phyloP scores from a whole-genome alignment of 805 yeast genomes.

The Geotrichum ghanense region DNA sequence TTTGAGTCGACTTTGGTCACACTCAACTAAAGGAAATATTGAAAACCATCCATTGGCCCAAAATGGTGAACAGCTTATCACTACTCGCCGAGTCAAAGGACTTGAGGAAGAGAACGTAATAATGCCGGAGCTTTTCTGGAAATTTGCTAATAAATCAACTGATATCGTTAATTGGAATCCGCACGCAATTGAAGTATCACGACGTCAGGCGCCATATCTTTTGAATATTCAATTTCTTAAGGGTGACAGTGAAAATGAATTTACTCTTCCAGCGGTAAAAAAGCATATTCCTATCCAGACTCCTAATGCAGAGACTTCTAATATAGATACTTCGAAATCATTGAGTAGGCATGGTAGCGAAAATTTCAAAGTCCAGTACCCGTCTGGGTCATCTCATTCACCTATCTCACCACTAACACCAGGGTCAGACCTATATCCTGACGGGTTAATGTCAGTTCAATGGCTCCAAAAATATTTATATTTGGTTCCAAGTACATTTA shows the following conservation, averaged over 20 bases:
- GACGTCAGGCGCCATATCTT: slow-evolving; percentile 10
- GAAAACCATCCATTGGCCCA: slow-evolving; percentile 7
- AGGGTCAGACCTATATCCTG: slow-evolving; percentile 30
- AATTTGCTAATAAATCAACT: slow-evolving; percentile 11
- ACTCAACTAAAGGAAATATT: not conserved
- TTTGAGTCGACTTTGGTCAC: not conserved
- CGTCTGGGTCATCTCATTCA: slow-evolving; percentile 17
- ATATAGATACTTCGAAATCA: slow-evolving; percentile 6
- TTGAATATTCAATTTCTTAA: slow-evolving; percentile 9
- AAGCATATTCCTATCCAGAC: slow-evolving; percentile 3
- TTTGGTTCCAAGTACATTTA: slow-evolving; percentile 36
- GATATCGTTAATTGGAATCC: slow-evolving; percentile 11
- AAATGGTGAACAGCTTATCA: slow-evolving; percentile 8
- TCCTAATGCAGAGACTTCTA: not conserved
- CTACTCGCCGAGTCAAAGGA: not conserved
- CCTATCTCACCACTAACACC: slow-evolving; percentile 35
- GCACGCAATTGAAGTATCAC: slow-evolving; percentile 11
- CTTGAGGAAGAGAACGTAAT: slow-evolving; percentile 1
- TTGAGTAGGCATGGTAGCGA: not conserved
- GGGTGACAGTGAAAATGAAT: slow-evolving; percentile 8
- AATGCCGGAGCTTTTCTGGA: slow-evolving; percentile 9
- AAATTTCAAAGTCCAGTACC: slow-evolving; percentile 2
- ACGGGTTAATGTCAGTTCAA: slow-evolving; percentile 31
- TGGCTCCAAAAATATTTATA: slow-evolving; percentile 46
- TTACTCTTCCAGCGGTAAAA: slow-evolving; percentile 5